Evolutionary conservation across 768 basidiomycete genomes (phyloP).

Genomic region (Solioccasus polychromus): DNA sequence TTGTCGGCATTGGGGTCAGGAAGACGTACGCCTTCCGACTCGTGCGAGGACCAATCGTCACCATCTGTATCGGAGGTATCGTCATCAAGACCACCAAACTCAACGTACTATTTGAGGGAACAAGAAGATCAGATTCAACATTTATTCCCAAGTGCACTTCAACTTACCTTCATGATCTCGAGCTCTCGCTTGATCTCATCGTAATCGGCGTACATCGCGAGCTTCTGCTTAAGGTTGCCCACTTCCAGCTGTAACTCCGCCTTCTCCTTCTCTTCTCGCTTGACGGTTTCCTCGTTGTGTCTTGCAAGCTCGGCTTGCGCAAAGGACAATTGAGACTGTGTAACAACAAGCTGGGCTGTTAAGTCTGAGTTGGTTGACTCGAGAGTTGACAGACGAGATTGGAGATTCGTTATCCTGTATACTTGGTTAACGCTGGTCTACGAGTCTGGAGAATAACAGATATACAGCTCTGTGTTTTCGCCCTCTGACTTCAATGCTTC

Average conservation of each 20-base stretch:
- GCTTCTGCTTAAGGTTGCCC: conserved; percentile 61
- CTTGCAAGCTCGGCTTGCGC: conserved; percentile 18
- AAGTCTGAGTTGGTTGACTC: conserved; percentile 50
- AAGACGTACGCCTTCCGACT: conserved; percentile 56
- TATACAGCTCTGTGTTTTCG: conserved; percentile 68
- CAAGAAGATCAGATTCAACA: not conserved
- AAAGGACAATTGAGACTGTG: conserved; percentile 19
- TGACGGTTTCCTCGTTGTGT: conserved; percentile 13
- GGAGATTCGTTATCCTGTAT: conserved; percentile 40
- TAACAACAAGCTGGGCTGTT: conserved; percentile 11
- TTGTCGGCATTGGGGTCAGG: conserved; percentile 91
- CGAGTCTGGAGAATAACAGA: not conserved
- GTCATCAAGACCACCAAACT: conserved; percentile 85
- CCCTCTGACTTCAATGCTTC: conserved; percentile 82
- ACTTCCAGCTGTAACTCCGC: conserved; percentile 55
- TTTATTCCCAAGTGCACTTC: not conserved
- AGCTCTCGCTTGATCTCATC: conserved; percentile 98
- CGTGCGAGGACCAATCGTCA: conserved; percentile 40
- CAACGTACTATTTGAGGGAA: conserved; percentile 69
- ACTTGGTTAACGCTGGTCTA: not conserved
- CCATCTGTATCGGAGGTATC: conserved; percentile 54
- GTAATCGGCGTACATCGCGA: conserved; percentile 81
- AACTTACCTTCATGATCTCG: conserved; percentile 92
- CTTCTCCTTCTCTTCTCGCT: conserved; percentile 17
- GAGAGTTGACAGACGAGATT: conserved; percentile 68